Evolutionary conservation across 331 rosid genomes (phyloP).

Genomic region (Quercus lobata): DNA sequence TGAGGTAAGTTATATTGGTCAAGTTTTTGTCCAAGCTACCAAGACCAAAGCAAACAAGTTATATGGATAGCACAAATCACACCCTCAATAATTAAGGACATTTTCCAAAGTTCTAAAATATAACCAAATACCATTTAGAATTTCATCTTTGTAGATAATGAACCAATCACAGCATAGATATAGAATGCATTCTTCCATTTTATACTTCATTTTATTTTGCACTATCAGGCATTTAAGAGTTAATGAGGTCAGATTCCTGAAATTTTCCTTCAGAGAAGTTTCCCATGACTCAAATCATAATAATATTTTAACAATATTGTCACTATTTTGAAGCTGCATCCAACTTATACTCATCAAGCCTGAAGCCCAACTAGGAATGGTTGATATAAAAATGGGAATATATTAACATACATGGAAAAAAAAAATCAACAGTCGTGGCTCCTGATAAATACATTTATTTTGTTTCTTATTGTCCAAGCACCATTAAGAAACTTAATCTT

Average conservation of each 20-base stretch:
- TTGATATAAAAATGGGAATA: neutral
- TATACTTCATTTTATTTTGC: no score
- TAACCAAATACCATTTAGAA: neutral
- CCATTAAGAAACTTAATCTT: conserved; percentile 18
- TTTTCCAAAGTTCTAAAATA: neutral
- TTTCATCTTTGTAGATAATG: neutral
- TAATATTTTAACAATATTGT: neutral
- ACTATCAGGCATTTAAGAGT: no score
- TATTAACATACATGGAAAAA: neutral
- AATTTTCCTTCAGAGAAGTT: neutral
- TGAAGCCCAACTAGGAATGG: neutral
- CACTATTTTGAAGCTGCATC: neutral
- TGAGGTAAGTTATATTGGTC: no score
- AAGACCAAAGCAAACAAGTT: neutral
- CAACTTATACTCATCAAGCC: neutral
- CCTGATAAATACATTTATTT: neutral
- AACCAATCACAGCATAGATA: neutral
- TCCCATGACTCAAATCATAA: neutral
- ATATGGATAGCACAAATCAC: neutral
- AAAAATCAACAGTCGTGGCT: neutral
- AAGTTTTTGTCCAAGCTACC: neutral
- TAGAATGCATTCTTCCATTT: no score
- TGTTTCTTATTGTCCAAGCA: neutral
- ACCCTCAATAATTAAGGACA: neutral
- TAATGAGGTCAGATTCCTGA: neutral